A percentile compares a stretch with the other conserved stretches of the same genome.
Evolutionary conservation across 2,329 filamentous ascomycete genomes (phyloP).

Genomic region (Cryphonectria naterciae): DNA sequence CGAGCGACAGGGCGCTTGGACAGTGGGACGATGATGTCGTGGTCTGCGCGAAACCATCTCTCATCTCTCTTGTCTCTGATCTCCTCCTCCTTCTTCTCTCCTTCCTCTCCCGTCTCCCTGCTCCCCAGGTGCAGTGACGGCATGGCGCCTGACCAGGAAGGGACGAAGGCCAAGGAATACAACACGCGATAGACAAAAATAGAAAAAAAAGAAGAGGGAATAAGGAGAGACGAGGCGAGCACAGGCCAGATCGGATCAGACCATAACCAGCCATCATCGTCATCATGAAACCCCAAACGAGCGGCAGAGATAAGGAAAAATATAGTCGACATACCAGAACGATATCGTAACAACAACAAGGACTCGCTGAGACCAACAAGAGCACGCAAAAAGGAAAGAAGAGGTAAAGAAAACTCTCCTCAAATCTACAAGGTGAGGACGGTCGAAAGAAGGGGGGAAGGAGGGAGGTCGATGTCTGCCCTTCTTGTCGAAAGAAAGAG

Average conservation of each 20-base stretch:
- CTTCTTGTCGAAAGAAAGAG: background rate
- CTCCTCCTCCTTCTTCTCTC: background rate
- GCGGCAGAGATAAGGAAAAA: background rate
- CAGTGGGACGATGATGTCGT: background rate
- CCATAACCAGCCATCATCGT: background rate
- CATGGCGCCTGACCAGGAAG: background rate
- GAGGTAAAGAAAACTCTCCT: too few relatives aligned
- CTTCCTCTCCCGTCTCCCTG: background rate
- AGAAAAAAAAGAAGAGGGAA: background rate
- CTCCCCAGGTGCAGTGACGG: background rate
- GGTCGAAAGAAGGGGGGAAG: background rate
- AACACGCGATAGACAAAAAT: background rate
- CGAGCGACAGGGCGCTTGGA: background rate
- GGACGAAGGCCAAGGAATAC: background rate
- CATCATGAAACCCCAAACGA: background rate
- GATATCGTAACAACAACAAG: background rate
- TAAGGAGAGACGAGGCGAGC: background rate
- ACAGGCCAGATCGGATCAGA: conserved; percentile 4
- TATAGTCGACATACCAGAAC: background rate
- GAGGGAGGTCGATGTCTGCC: background rate
- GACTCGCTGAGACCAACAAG: background rate
- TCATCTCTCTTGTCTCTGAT: background rate
- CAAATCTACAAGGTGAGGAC: background rate
- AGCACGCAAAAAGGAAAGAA: background rate
- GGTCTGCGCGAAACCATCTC: background rate